A percentile compares a stretch with the other conserved stretches of the same genome.
Conservation (phyloP, 1,139 yeast genomes). For the Taphrina populina region DNA sequence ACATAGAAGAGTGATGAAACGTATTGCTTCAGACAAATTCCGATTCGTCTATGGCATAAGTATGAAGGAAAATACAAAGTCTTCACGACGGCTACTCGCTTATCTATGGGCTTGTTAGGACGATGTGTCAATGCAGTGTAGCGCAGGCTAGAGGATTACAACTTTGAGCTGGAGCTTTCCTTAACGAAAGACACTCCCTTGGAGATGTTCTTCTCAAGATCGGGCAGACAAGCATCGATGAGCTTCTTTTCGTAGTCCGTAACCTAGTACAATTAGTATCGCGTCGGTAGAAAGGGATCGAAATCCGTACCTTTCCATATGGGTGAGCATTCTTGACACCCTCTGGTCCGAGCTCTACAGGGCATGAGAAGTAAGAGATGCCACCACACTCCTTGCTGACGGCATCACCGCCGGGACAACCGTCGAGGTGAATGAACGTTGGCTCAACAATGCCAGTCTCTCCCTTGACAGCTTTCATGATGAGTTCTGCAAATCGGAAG, state of each 20-base stretch:
- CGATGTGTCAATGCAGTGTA: constrained; percentile 1
- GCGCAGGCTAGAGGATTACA: constrained; percentile 19
- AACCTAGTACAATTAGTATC: constrained; percentile 49
- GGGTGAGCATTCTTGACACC: constrained; percentile 33
- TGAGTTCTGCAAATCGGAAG: constrained; percentile 44
- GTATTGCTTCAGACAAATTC: not conserved
- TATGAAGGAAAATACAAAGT: not conserved
- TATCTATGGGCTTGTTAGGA: not conserved
- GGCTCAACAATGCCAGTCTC: constrained; percentile 50
- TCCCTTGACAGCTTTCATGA: constrained; percentile 34
- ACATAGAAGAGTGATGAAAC: not conserved
- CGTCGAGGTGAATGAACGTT: constrained; percentile 53
- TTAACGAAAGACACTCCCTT: constrained; percentile 53
- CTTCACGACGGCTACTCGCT: constrained; percentile 10
- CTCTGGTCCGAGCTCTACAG: constrained; percentile 68
- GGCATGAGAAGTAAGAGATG: constrained; percentile 89
- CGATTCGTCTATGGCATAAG: constrained; percentile 3
- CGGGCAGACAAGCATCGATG: constrained; percentile 51
- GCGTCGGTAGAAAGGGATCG: not conserved
- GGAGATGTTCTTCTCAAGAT: constrained; percentile 58
- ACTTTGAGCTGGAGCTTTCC: constrained; percentile 25
- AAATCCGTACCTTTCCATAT: constrained; percentile 17
- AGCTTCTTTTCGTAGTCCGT: constrained; percentile 78
- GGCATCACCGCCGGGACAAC: constrained; percentile 59
- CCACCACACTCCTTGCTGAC: constrained; percentile 67